Base-by-base conservation (phyloP, 805 yeast species). In the Candida ovalis region DNA sequence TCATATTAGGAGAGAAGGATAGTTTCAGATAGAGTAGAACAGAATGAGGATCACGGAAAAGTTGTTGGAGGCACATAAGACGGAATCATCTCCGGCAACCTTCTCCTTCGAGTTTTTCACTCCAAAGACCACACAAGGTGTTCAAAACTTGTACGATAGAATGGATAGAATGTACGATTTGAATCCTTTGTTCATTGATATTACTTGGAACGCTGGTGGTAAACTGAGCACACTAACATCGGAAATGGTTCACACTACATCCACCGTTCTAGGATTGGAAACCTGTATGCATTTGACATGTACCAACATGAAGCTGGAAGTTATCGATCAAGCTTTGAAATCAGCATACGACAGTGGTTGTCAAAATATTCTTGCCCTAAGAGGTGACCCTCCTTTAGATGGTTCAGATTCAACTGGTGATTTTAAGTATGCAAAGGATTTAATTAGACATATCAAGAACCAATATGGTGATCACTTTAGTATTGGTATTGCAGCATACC, bases 131-230 rank as follows among this genome's bases (percentile, higher is more conserved):
- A 76, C 92, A 21, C 97, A 94, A 68, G 99, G 99, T 64, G 94
- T 92, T 22, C 96, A 90, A 66, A 94, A 94, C 65, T 74, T 94
- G 50, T 92, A 91, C 71, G 98, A 94, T 67, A 78, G 99, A 64
- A 92, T 94, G 91, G 98, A 94, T 63, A 81, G 97, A 66, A 94
- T 94, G 99, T 89, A 88, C 67, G 88, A 87, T 55, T 74, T 89
- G 59, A 84, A 83, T 54, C 99, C 99, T 1, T 81, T 87, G 54
- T 94, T 94, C 67, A 83, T 94, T 50, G 99, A 94, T 64, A 87
- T 94, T 54, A 94, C 99, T 1, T 94, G 99, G 99, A 92, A 92
- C 62, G 99, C 99, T 3, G 99, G 99, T 37, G 98, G 98, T 5
- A 77, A 95, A 42, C 69, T 86, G 43, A 83, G 95, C 5, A 81